Base-by-base conservation (phyloP, 352 stramenopile genomes). In the Globisporangium polare region DNA sequence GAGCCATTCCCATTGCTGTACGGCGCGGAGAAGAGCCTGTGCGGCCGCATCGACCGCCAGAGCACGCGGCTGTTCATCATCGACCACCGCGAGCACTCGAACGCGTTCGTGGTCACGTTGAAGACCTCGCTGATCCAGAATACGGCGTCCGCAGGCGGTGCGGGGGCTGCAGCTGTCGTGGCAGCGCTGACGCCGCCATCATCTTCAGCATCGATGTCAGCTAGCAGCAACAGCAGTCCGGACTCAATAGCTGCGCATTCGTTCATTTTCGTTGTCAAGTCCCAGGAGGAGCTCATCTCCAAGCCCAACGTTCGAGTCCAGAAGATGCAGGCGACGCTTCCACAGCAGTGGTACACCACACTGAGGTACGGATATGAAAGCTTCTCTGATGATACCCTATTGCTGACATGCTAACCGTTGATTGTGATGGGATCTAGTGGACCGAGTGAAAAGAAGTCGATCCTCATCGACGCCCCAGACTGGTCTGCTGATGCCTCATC, bases 321-420 rank as follows among this genome's bases (percentile, higher is more conserved):
- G 20, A 61, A 67, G 33, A 31, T 54, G 22, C 57, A 77, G 5
- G 49, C 64, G 2, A 64, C 46, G 18, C 50, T 81, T 5, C 72
- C 76, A 3, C 64, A 62, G n/a, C 78, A 88, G 60, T 88, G 78
- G 76, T 82, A 72, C 33, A 83, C 74, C 0, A 72, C 67, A 0
- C 61, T 88, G 12, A 60, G 60, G 60, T 66, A 56, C n/a, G 41
- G n/a, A 35, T 8, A 35, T 35, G 29, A 35, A 0, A 35, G 9
- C 29, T 35, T 8, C 29, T 33, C 29, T 35, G 12, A 49, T 9
- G 1, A 29, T 13, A 6, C 26, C 20, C 15, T 58, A 18, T 22
- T 22, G 5, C 35, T 60, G 13, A 33, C 24, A 41, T 41, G 15
- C 33, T 41, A 10, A 12, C 8, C 33, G 15, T 13, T 41, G 8